Evolutionary conservation across 192 early-diverging fungal species (phyloP), one percentile per base, ranked within the genome.

Genomic region (Linnemannia exigua): DNA sequence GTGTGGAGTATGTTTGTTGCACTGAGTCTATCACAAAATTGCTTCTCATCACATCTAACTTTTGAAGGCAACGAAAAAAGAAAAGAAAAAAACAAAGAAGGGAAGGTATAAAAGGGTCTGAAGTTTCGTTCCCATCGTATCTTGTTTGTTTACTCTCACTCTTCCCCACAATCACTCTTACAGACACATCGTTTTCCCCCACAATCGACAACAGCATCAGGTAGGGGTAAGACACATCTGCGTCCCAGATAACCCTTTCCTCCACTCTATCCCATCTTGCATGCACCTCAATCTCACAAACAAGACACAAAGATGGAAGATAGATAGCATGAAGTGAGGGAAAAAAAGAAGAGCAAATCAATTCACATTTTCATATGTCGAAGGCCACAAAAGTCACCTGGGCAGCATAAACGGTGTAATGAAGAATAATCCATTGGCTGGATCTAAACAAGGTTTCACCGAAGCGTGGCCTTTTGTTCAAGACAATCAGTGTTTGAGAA

Each of bases 391-490:
- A 63, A 25, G 58, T 63, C 58, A 63, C 58, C 58, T 25, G 58
- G 58, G 58, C 58, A 63, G 14, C n/a, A 12, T 15, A 63, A 63
- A 11, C 25, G 31, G 28, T 63, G 1, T 25, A 31, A 9, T 63
- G 28, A 63, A 63, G 58, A n/a, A 33, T 31, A 28, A 31, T 44
- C 58, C 58, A 63, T 63, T 63, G 58, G 58, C n/a, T 63, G 58
- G 3, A 15, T 15, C 11, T 2, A 63, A 63, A 63, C 28, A 63
- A 63, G 58, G 58, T 63, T 63, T 63, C 58, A 63, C 28, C 9
- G 28, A 31, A 63, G 58, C 58, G 12, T 63, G 58, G 58, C 58
- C 6, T 25, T 54, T n/a, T 14, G 9, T n/a, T 11, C 20, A 58
- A 63, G 58, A 63, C 58, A 63, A 15, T 61, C 25, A 11, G 48